A percentile compares a stretch with the other conserved stretches of the same genome.
Conservation (phyloP, 768 basidiomycete species). For the Daedalea quercina region DNA sequence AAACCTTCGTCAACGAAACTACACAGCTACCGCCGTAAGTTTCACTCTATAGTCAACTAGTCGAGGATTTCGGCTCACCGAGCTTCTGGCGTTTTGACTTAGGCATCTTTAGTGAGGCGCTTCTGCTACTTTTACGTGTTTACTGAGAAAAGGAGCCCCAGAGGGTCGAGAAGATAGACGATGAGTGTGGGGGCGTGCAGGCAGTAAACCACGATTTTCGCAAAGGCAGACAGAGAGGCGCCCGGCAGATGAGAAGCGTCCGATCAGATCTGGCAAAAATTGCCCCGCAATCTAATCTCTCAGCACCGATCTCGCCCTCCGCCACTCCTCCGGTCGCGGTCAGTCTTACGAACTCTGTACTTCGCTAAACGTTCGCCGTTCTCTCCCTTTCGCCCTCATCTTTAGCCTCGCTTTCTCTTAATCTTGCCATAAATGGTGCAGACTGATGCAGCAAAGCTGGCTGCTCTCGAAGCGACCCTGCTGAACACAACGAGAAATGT, state of each 20-base stretch:
- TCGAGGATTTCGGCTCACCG: conserved; percentile 50
- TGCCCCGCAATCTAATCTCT: conserved; percentile 19
- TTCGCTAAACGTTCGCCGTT: too few relatives aligned
- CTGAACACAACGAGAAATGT: conserved; percentile 70
- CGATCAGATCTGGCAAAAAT: conserved; percentile 19
- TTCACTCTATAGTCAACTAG: neutral
- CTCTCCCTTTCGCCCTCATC: too few relatives aligned
- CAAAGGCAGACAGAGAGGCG: neutral
- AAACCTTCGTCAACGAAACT: conserved; percentile 93
- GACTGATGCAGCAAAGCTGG: conserved; percentile 28
- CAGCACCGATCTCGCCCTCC: conserved; percentile 7
- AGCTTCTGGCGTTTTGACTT: conserved; percentile 85
- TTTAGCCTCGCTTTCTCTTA: too few relatives aligned
- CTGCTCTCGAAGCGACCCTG: conserved; percentile 63
- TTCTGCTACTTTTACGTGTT: neutral
- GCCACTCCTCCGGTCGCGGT: neutral
- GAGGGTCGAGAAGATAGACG: neutral
- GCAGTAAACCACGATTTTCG: conserved; percentile 8
- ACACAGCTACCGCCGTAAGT: conserved; percentile 8
- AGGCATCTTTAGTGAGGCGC: conserved; percentile 51
- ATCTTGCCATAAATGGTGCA: neutral
- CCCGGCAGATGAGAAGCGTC: conserved; percentile 2
- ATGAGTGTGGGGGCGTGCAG: neutral
- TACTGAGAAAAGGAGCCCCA: neutral
- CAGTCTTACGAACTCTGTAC: too few relatives aligned